These are phyloP conservation scores for Solanum appendiculatum DNA, from an alignment of 257 asterid species.

Conservation along the genomic window DNA sequence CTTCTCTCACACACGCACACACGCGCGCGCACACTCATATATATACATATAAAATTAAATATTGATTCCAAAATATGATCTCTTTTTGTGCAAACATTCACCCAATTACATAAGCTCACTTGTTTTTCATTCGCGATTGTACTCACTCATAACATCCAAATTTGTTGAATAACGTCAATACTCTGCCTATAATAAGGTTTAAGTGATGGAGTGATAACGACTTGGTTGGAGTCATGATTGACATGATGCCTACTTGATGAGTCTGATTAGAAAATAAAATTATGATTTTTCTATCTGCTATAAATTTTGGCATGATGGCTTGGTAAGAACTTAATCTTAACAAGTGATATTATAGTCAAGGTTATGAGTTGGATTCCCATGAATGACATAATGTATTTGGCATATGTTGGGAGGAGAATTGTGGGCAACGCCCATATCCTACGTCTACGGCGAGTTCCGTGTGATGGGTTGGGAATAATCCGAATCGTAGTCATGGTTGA, in stretches of 20 bases:
- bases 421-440: background rate
- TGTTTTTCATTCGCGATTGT: no score
- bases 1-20: no score
- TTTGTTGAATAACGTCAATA: background rate
- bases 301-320: fast-evolving
- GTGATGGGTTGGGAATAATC: background rate
- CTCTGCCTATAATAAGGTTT: background rate
- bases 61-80: no score
- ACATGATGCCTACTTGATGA: background rate
- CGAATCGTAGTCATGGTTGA: background rate
- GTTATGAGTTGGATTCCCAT: no score
- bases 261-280: no score
- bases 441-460: background rate
- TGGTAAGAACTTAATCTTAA: no score
- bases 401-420: background rate
- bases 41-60: no score
- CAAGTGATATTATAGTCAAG: no score
- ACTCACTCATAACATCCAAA: background rate
- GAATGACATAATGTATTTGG: background rate
- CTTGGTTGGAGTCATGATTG: background rate
- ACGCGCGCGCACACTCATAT: no score
- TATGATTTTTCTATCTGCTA: no score
- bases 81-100: no score
- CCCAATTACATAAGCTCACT: no score
- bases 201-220: background rate